A percentile compares a stretch with the other conserved stretches of the same genome.
phyloP scores from a whole-genome alignment of 2,329 filamentous ascomycete species.

The Trematosphaeria pertusa region DNA sequence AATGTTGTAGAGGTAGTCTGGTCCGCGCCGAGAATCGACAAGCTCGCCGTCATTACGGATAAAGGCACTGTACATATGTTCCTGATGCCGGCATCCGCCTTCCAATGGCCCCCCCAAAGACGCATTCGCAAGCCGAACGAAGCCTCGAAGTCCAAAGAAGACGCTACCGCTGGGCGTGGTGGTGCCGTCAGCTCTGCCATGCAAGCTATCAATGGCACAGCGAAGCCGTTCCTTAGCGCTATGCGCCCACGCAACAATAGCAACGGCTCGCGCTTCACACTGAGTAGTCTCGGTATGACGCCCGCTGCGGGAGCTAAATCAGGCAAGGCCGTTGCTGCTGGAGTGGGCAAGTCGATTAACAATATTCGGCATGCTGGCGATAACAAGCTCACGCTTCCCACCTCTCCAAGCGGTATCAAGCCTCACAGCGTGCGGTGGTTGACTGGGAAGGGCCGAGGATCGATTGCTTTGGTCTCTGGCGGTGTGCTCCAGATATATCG shows the following conservation, averaged over 20 bases:
- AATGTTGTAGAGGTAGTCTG: slow-evolving; percentile 90
- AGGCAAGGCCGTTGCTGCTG: slow-evolving; percentile 73
- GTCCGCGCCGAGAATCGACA: slow-evolving; percentile 81
- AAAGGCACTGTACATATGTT: slow-evolving; percentile 95
- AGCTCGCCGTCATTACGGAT: slow-evolving; percentile 87
- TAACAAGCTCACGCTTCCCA: slow-evolving; percentile 74
- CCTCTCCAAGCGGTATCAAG: slow-evolving; percentile 60
- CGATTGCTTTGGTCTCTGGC: slow-evolving; percentile 69
- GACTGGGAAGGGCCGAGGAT: slow-evolving; percentile 66
- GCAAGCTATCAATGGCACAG: slow-evolving; percentile 54
- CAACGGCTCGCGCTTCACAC: slow-evolving; percentile 41
- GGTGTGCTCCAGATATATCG: slow-evolving; percentile 72
- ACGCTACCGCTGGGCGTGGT: slow-evolving; percentile 40
- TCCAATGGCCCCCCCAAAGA: slow-evolving; percentile 81
- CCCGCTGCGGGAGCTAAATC: slow-evolving; percentile 65
- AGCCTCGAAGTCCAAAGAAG: slow-evolving; percentile 38
- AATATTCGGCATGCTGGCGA: slow-evolving; percentile 77
- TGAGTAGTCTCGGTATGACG: slow-evolving; percentile 49
- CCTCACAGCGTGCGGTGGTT: slow-evolving; percentile 71
- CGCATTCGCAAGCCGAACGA: slow-evolving; percentile 42
- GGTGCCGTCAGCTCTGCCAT: slow-evolving; percentile 48
- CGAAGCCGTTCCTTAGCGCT: slow-evolving; percentile 45
- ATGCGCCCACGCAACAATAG: slow-evolving; percentile 44
- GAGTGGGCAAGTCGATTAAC: slow-evolving; percentile 74
- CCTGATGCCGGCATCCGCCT: slow-evolving; percentile 81